Evolutionary conservation across 2,329 filamentous ascomycete genomes (phyloP).

Genomic region (Diaporthe velutina): DNA sequence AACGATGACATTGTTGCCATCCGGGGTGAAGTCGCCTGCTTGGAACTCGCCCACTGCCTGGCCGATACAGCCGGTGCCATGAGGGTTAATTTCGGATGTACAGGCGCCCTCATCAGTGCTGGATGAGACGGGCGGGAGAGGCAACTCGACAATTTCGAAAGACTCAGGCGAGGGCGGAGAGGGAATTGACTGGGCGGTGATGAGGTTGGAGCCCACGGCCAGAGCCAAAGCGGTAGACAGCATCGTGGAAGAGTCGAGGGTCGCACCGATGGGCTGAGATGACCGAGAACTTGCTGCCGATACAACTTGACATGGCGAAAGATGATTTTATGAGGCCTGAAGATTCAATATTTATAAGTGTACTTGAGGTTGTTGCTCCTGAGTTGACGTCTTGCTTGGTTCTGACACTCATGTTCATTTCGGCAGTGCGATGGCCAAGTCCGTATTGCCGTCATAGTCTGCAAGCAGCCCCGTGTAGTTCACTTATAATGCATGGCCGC

Average conservation of each 20-base stretch:
- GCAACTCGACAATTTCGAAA: slow-evolving; percentile 51
- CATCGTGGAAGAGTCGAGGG: not conserved
- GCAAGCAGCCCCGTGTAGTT: not conserved
- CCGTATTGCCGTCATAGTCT: not conserved
- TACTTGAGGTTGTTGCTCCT: not conserved
- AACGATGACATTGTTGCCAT: slow-evolving; percentile 57
- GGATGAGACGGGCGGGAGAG: slow-evolving; percentile 52
- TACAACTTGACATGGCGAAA: not conserved
- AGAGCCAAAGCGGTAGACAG: not conserved
- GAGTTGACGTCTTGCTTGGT: not conserved
- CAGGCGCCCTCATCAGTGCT: slow-evolving; percentile 49
- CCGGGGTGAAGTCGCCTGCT: slow-evolving; percentile 54
- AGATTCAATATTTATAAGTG: not conserved
- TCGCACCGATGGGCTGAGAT: not conserved
- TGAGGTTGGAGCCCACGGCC: slow-evolving; percentile 13
- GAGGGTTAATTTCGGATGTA: slow-evolving; percentile 49
- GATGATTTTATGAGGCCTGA: too few species aligned
- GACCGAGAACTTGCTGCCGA: not conserved
- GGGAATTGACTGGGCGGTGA: slow-evolving; percentile 2
- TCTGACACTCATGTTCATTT: not conserved
- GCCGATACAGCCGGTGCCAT: slow-evolving; percentile 53
- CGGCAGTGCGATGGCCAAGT: not conserved
- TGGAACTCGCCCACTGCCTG: slow-evolving; percentile 39
- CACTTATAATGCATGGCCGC: slow-evolving; percentile 1
- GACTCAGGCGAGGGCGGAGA: slow-evolving; percentile 49